phyloP scores from a whole-genome alignment of 768 basidiomycete genomes.

The Leccinum fibrillosum region DNA sequence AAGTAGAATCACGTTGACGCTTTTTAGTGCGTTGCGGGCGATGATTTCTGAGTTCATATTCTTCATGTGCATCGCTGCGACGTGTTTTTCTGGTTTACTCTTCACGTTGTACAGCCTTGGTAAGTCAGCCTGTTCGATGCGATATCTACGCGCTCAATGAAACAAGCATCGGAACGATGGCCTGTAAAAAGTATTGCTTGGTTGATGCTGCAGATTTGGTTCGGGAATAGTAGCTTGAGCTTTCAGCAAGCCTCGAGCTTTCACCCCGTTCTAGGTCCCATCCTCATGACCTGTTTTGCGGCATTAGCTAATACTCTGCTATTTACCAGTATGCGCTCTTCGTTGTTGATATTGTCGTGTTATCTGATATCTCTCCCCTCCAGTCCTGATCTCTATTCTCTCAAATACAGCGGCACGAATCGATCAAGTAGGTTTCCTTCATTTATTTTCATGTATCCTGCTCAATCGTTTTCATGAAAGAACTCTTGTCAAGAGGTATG shows the following conservation, averaged over 20 bases:
- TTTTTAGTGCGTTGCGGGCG: constrained; percentile 64
- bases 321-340: constrained; percentile 61
- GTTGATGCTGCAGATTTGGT: constrained; percentile 88
- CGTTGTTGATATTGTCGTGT: background rate
- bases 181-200: constrained; percentile 58
- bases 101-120: constrained; percentile 55
- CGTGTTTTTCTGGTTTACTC: constrained; percentile 78
- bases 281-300: constrained; percentile 77
- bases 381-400: constrained; percentile 80
- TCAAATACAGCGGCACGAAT: constrained; percentile 86
- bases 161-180: constrained; percentile 31
- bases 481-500: constrained; percentile 61
- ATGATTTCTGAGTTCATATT: constrained; percentile 80
- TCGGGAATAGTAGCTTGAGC: constrained; percentile 68
- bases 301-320: constrained; percentile 76
- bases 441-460: background rate
- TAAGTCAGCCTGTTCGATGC: constrained; percentile 10
- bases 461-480: constrained; percentile 23
- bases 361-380: background rate
- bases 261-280: constrained; percentile 70
- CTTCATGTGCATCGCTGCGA: constrained; percentile 72
- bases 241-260: constrained; percentile 57
- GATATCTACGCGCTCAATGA: constrained; percentile 23
- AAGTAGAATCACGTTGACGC: constrained; percentile 5
- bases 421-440: constrained; percentile 45